Evolutionary conservation across 2,329 filamentous ascomycete species (phyloP).

Genomic region (Fusarium xylarioides): DNA sequence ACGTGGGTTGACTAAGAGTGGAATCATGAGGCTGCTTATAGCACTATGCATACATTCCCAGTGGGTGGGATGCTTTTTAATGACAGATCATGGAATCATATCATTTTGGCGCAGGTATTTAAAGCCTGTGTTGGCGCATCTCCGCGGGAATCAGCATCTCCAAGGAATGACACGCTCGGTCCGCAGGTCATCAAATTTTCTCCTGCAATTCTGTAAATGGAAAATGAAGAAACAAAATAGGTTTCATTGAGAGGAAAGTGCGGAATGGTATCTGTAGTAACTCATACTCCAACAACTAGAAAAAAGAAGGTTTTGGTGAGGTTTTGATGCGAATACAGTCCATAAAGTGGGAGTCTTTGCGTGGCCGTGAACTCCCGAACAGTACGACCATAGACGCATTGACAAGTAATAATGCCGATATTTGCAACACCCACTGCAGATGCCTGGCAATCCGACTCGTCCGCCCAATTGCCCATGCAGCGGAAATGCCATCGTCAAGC

Average conservation of each 20-base stretch:
- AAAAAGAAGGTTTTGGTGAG: accelerated
- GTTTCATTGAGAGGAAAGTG: accelerated
- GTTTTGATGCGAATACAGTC: background rate
- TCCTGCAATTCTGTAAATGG: background rate
- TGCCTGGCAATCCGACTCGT: background rate
- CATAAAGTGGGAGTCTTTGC: too few relatives aligned
- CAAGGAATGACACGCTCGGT: background rate
- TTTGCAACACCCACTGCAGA: background rate
- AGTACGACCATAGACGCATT: background rate
- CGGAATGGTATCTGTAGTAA: accelerated
- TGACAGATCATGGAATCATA: constrained; percentile 15
- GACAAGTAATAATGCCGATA: background rate
- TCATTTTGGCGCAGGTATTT: constrained; percentile 1
- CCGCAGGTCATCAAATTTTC: background rate
- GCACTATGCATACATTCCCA: background rate
- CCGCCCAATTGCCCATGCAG: background rate
- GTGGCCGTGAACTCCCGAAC: background rate
- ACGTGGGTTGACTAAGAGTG: constrained; percentile 1
- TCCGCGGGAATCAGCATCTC: constrained; percentile 22
- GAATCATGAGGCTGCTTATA: background rate
- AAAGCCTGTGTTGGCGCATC: background rate
- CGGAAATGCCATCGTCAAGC: background rate
- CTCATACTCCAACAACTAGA: background rate
- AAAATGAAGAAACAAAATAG: background rate
- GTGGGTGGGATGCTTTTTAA: constrained; percentile 6